A percentile compares a stretch with the other conserved stretches of the same genome.
Conservation (phyloP, 192 early-diverging fungal genomes). For the Physocladia obscura region DNA sequence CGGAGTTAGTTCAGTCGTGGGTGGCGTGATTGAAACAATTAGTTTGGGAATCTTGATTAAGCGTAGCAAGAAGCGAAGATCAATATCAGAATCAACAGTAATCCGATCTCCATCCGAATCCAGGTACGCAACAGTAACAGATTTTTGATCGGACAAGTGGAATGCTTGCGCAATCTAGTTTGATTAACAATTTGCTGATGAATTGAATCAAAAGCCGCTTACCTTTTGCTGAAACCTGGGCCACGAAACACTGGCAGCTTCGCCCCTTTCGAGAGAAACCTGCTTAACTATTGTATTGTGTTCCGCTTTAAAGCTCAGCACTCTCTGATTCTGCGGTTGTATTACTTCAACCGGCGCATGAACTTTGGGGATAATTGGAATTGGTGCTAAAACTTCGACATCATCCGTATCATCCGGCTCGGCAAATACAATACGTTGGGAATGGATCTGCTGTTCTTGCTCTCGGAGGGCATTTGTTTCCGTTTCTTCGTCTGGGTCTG, state of each 20-base stretch:
- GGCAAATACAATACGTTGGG: neutral
- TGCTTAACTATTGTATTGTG: neutral
- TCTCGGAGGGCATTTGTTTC: too few species aligned
- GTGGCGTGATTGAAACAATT: neutral
- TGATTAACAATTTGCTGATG: neutral
- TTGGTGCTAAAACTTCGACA: too few species aligned
- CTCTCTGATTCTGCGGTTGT: too few species aligned
- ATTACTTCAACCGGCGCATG: too few species aligned
- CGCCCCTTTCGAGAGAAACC: neutral
- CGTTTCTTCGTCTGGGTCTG: too few species aligned
- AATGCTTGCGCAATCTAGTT: neutral
- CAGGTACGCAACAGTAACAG: neutral
- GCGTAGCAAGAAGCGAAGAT: neutral
- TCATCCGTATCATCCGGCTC: neutral
- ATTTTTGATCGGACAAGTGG: neutral
- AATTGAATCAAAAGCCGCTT: neutral
- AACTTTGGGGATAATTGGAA: too few species aligned
- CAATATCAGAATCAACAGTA: neutral
- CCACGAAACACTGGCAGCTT: neutral
- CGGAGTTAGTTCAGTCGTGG: neutral
- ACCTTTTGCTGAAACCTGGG: neutral
- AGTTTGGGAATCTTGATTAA: neutral
- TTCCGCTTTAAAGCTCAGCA: neutral
- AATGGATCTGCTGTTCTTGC: too few species aligned
- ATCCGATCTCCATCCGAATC: conserved; percentile 7